Evolutionary conservation across 345 rosid genomes (phyloP), one percentile per base, ranked within the genome.

Genomic region (Hibiscus mutabilis): DNA sequence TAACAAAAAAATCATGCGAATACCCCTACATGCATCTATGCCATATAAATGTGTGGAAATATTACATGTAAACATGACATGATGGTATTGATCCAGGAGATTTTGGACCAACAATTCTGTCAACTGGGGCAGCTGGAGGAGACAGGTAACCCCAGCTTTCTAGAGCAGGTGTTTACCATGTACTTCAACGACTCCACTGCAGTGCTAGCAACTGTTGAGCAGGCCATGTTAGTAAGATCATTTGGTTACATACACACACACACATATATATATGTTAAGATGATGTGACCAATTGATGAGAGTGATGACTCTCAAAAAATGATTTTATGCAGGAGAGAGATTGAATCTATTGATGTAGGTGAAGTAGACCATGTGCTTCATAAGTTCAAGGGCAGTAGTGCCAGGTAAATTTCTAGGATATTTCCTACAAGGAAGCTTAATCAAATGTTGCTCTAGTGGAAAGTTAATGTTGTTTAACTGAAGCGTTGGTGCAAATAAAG

Each of bases 401-500:
- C 67, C 35, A 70, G 75, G 84, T 84, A 69, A 29, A 61, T 61
- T 61, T 14, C 47, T 9, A 62, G 8, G n/a, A 52, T 52, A 31
- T 31, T 31, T 6, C 35, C 35, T n/a, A 52, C 0, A 16, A 52
- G 2, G 4, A 52, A n/a, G 21, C 21, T 52, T 16, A 52, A 16
- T 52, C 10, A 52, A 52, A 35, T 5, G 11, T 37, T 49, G 47
- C 2, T 4, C 16, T 42, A 15, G 59, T 37, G 47, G 13, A 19
- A 55, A 5, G 35, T 8, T 19, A 19, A 21, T 18, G 6, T 52
- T 52, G n/a, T 5, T 52, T n/a, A 16, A 14, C 31, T 19, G 19
- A 73, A 85, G 86, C 35, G 37, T 81, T 8, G 85, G 86, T 6
- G 79, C 83, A 11, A 42, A 31, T 52, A 79, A 59, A 40, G 69